Conservation (phyloP, 164 flowering plant species). For the Litsea cubeba region DNA sequence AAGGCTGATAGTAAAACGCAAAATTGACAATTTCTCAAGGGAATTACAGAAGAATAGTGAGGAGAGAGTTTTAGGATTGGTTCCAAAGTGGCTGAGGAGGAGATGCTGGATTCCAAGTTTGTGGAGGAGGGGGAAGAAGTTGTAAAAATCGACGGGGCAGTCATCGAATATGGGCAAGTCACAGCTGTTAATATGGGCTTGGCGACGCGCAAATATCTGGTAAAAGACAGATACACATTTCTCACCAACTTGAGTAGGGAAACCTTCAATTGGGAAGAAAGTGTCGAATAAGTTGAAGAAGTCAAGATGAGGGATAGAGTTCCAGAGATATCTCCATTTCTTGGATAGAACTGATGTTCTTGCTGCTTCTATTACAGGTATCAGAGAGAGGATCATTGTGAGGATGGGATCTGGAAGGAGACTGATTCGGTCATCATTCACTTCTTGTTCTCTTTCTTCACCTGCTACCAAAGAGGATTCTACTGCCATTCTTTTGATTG, state of each 20-base stretch:
- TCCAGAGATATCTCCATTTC: constrained; percentile 7
- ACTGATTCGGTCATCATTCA: neutral
- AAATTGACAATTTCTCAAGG: neutral
- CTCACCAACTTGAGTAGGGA: neutral
- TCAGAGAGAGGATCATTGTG: neutral
- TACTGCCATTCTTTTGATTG: neutral
- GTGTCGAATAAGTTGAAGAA: too few relatives aligned
- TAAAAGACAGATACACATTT: neutral
- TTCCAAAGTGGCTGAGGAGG: neutral
- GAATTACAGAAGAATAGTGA: neutral
- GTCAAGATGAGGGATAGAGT: neutral
- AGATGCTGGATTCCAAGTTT: neutral
- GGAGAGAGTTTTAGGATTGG: neutral
- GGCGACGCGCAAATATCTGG: neutral
- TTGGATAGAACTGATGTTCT: constrained; percentile 6
- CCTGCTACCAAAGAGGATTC: neutral
- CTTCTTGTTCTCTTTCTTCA: neutral
- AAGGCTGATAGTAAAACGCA: neutral
- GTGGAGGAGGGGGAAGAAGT: neutral
- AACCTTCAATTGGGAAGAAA: too few relatives aligned
- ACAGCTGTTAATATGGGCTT: neutral
- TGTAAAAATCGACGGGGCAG: neutral
- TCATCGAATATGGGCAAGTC: neutral
- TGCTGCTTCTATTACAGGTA: constrained; percentile 4
- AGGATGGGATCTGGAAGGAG: constrained; percentile 1